Percentiles rank a stretch among this genome's conserved stretches.
phyloP scores from a whole-genome alignment of 371 early-diverging fungal genomes.

The Mucor velutinosus region DNA sequence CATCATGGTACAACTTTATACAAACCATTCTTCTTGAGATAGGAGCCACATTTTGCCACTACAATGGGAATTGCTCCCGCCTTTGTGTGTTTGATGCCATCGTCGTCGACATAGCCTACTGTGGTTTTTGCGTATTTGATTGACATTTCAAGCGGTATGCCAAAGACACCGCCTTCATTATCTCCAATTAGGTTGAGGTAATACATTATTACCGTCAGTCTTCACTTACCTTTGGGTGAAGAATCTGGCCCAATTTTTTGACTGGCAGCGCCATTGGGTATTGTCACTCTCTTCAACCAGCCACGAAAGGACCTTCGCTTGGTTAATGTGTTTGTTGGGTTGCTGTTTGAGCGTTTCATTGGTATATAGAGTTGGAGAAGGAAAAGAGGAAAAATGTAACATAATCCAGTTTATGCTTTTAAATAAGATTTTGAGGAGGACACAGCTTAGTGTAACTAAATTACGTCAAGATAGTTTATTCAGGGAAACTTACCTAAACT shows the following conservation, averaged over 20 bases:
- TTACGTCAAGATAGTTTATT: slow-evolving; percentile 8
- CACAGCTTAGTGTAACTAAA: slow-evolving; percentile 5
- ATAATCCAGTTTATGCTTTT: background rate
- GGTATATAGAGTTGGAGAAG: background rate
- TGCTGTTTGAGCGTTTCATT: slow-evolving; percentile 25
- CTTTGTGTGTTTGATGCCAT: slow-evolving; percentile 26
- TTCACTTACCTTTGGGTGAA: slow-evolving; percentile 17
- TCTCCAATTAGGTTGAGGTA: background rate
- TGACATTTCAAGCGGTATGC: slow-evolving; percentile 29
- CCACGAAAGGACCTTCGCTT: slow-evolving; percentile 27
- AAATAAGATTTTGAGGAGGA: background rate
- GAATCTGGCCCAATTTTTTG: slow-evolving; percentile 13
- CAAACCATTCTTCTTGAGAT: slow-evolving; percentile 35
- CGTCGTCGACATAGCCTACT: slow-evolving; percentile 37
- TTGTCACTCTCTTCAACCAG: slow-evolving; percentile 26
- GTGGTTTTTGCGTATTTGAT: slow-evolving; percentile 34
- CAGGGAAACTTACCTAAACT: background rate
- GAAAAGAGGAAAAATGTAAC: background rate
- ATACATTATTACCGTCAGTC: background rate
- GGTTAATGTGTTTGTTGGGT: slow-evolving; percentile 12
- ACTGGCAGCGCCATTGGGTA: slow-evolving; percentile 14
- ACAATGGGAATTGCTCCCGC: slow-evolving; percentile 54
- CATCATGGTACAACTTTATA: background rate
- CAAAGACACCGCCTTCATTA: slow-evolving; percentile 28
- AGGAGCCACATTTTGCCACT: slow-evolving; percentile 53